phyloP scores from a whole-genome alignment of 2,329 filamentous ascomycete species.

The Trichophyton benhamiae region DNA sequence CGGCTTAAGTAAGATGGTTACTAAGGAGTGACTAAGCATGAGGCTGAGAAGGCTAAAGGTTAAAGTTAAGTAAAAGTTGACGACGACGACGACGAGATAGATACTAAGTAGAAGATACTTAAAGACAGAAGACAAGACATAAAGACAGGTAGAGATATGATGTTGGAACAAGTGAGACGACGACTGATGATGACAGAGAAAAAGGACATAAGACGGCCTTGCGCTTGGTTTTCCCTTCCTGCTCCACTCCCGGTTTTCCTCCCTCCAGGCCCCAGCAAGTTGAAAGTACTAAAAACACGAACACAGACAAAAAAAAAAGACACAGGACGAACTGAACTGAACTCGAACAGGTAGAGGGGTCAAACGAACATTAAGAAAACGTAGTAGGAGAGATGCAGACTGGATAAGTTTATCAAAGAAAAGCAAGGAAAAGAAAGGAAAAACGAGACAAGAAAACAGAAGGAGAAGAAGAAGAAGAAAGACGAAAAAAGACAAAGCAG shows the following conservation, averaged over 20 bases:
- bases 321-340: too few species aligned
- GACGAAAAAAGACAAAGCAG: not conserved
- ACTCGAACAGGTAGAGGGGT: not conserved
- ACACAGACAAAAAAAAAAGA: too few species aligned
- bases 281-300: not conserved
- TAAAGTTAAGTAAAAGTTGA: too few species aligned
- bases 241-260: not conserved
- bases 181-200: not conserved
- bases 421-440: not conserved
- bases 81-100: too few species aligned
- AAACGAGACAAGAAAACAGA: too few species aligned
- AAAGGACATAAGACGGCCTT: not conserved
- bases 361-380: not conserved
- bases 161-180: too few species aligned
- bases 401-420: not conserved
- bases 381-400: not conserved
- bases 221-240: not conserved
- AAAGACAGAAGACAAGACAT: too few species aligned
- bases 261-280: not conserved
- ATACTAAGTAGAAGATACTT: too few species aligned
- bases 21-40: too few species aligned
- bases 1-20: too few species aligned
- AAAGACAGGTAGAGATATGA: too few species aligned
- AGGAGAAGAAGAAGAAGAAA: not conserved
- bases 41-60: too few species aligned